These are phyloP conservation scores for Puccinia brachypodii DNA, from an alignment of 1,284 basidiomycete genomes.

Conservation along the genomic window DNA sequence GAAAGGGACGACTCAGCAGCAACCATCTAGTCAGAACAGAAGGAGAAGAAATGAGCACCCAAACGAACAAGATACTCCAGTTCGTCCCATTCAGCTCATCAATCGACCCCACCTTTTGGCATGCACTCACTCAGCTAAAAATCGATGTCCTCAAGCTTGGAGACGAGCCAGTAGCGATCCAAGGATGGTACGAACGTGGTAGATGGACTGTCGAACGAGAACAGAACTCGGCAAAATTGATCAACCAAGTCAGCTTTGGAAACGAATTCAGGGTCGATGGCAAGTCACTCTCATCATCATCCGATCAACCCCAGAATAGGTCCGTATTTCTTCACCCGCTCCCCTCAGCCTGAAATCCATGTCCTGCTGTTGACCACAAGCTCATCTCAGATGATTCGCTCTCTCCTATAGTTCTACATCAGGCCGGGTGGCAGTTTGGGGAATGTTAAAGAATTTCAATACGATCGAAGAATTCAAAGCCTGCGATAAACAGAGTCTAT, in stretches of 20 bases:
- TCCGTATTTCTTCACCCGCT: neutral
- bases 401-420: neutral
- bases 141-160: slow-evolving; percentile 84
- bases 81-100: slow-evolving; percentile 83
- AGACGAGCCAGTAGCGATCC: slow-evolving; percentile 68
- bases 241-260: slow-evolving; percentile 52
- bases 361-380: neutral
- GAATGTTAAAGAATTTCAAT: slow-evolving; percentile 76
- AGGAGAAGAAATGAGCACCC: too few species aligned
- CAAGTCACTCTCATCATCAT: slow-evolving; percentile 51
- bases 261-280: slow-evolving; percentile 54
- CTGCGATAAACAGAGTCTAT: slow-evolving; percentile 79
- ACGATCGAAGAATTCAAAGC: slow-evolving; percentile 94
- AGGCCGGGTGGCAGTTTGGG: slow-evolving; percentile 60
- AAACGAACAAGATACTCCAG: slow-evolving; percentile 62
- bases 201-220: slow-evolving; percentile 72
- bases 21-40: too few species aligned
- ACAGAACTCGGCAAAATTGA: slow-evolving; percentile 60
- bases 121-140: slow-evolving; percentile 81
- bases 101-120: slow-evolving; percentile 90
- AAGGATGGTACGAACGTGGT: slow-evolving; percentile 71
- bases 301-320: slow-evolving; percentile 12
- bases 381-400: neutral
- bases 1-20: too few species aligned
- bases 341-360: neutral